phyloP scores from a whole-genome alignment of 169 alveolate genomes.

The Cryptosporidium canis region DNA sequence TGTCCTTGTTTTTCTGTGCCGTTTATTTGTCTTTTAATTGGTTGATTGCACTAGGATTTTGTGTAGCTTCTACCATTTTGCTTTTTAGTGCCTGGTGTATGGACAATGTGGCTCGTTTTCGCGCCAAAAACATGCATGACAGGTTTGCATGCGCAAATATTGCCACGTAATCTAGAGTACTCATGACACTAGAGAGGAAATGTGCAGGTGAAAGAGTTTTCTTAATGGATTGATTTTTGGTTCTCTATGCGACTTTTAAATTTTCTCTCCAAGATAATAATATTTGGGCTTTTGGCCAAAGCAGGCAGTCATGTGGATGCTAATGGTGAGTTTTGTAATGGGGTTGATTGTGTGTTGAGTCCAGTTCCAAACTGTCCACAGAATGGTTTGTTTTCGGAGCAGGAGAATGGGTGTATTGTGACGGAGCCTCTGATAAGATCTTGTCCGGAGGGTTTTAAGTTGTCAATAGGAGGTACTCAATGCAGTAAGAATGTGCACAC shows the following conservation, averaged over 20 bases:
- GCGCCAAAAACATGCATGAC: neutral
- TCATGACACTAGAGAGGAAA: neutral
- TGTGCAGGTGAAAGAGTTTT: neutral
- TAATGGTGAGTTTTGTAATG: constrained; percentile 3
- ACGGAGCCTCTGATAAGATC: constrained; percentile 35
- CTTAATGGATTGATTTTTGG: neutral
- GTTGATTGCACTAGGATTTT: too few species aligned
- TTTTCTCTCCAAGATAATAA: neutral
- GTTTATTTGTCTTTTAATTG: neutral
- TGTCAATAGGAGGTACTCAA: constrained; percentile 3
- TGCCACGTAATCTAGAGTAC: constrained; percentile 5
- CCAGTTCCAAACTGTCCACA: constrained; percentile 56
- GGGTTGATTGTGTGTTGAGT: constrained; percentile 13
- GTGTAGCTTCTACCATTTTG: neutral
- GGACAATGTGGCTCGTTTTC: neutral
- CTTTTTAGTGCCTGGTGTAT: neutral
- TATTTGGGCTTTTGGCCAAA: neutral
- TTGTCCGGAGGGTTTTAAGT: constrained; percentile 52
- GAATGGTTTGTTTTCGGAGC: constrained; percentile 56
- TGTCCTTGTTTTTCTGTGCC: neutral
- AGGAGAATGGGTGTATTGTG: constrained; percentile 57
- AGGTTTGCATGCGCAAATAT: neutral
- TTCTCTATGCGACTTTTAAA: neutral
- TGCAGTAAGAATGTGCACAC: constrained; percentile 66
- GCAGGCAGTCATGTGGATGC: neutral